Conservation (phyloP, 495 filamentous ascomycete species). For the Aspergillus sclerotioniger region DNA sequence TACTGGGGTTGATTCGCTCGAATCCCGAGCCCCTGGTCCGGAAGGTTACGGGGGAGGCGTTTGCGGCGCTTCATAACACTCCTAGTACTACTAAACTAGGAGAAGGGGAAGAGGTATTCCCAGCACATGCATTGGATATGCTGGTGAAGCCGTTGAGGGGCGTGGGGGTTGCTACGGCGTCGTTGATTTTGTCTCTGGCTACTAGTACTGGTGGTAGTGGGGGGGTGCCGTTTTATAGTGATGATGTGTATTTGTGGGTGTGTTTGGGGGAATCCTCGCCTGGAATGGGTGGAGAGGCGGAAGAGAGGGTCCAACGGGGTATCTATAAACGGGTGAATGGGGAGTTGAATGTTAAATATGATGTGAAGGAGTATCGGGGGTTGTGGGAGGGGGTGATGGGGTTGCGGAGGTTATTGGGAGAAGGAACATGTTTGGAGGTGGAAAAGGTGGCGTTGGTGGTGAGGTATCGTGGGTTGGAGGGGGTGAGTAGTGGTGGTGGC, state of each 20-base stretch:
- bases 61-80: slow-evolving; percentile 33
- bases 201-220: slow-evolving; percentile 32
- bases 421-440: slow-evolving; percentile 50
- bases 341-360: slow-evolving; percentile 61
- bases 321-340: slow-evolving; percentile 39
- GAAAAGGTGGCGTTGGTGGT: slow-evolving; percentile 69
- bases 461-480: slow-evolving; percentile 30
- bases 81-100: background rate
- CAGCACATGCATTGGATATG: slow-evolving; percentile 40
- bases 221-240: slow-evolving; percentile 67
- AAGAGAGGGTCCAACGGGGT: slow-evolving; percentile 15
- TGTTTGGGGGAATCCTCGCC: slow-evolving; percentile 28
- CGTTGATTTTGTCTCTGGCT: slow-evolving; percentile 62
- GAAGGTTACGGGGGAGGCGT: slow-evolving; percentile 47
- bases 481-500: background rate
- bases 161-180: slow-evolving; percentile 72
- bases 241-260: slow-evolving; percentile 71
- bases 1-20: slow-evolving; percentile 62
- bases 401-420: slow-evolving; percentile 46
- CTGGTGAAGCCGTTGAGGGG: slow-evolving; percentile 57
- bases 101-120: slow-evolving; percentile 29
- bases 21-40: slow-evolving; percentile 49
- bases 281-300: background rate
- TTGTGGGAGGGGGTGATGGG: slow-evolving; percentile 46
- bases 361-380: slow-evolving; percentile 57